A percentile compares a stretch with the other conserved stretches of the same genome.
Evolutionary conservation across 768 basidiomycete species (phyloP).

Genomic region (Mycena capillaripes): DNA sequence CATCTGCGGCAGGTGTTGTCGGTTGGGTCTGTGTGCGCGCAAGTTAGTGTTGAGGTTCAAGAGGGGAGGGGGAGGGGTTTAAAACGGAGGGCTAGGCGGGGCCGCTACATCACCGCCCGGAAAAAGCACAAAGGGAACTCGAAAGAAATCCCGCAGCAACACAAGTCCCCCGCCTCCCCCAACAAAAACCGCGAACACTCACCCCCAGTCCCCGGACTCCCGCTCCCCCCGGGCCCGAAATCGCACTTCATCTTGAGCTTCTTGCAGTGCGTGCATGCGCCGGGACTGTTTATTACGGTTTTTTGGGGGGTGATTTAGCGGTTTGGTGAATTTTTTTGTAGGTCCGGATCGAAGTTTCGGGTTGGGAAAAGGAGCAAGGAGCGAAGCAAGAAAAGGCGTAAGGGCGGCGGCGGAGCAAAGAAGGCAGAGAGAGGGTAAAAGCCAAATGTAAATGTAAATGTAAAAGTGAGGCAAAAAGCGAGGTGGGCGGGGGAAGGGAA

Average conservation of each 20-base stretch:
- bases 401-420: constrained; percentile 12
- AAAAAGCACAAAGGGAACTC: too few species aligned
- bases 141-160: too few species aligned
- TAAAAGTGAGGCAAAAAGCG: not conserved
- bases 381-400: too few species aligned
- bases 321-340: not conserved
- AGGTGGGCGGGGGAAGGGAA: too few species aligned
- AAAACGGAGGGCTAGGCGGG: too few species aligned
- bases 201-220: constrained; percentile 4
- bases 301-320: too few species aligned
- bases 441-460: not conserved
- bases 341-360: too few species aligned
- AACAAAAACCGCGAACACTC: not conserved
- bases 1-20: constrained; percentile 87
- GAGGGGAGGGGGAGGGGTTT: too few species aligned
- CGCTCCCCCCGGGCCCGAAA: constrained; percentile 56
- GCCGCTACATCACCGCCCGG: too few species aligned
- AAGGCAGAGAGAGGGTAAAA: not conserved
- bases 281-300: constrained; percentile 61
- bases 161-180: too few species aligned
- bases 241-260: constrained; percentile 95
- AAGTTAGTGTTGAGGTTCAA: not conserved
- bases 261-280: constrained; percentile 90
- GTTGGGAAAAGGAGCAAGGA: too few species aligned
- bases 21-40: not conserved